Base-by-base conservation (phyloP, 331 rosid genomes). In the Arachis monticola region DNA sequence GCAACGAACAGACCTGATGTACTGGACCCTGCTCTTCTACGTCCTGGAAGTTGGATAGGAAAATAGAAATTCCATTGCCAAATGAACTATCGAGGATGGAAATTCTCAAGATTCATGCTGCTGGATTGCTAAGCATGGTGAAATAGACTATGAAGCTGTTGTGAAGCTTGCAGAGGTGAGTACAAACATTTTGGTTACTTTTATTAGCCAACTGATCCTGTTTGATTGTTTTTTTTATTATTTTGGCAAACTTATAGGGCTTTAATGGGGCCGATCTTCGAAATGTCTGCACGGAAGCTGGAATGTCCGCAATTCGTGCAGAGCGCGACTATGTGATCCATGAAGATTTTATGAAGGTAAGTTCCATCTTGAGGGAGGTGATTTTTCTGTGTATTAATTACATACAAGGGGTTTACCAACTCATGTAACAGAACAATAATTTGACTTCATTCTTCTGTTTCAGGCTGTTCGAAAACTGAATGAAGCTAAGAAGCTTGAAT, bases 1-100 rank as follows among this genome's bases (percentile, higher is more conserved):
- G 97, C 97, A 38, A 92, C 97, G 38, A 92, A 90, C 80, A 80
- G 97, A 31, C 96, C 93, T 5, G 97, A 92, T 68, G 92, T 92
- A 61, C 89, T 92, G 48, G 97, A 92, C 75, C 96, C 97, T 17
- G 97, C 97, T 3, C 93, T 92, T 66, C 93, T 92, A 50, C 93
- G 97, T 3, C 97, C 96, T 10, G 96, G 97, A 61, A 84, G 55
- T 84, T 92, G 10, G 97, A 92, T 75, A 77, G 93, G 57, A 92
- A 90, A 79, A 92, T 92, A 47, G 97, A 92, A 82, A 92, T 92
- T 79, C 96, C 96, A 56, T 77, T 92, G 84, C 97, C 97, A 13
- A 88, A 92, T 71, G 96, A 90, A 82, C 92, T 86, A 76, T 88
- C 97, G 31, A 81, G 97, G 75, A 86, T 75, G 88, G 93, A 92